A percentile compares a stretch with the other conserved stretches of the same genome.
These are phyloP conservation scores for Thinopyrum obtusiflorum DNA, from an alignment of 202 grass and related monocot species.

Conservation along the genomic window DNA sequence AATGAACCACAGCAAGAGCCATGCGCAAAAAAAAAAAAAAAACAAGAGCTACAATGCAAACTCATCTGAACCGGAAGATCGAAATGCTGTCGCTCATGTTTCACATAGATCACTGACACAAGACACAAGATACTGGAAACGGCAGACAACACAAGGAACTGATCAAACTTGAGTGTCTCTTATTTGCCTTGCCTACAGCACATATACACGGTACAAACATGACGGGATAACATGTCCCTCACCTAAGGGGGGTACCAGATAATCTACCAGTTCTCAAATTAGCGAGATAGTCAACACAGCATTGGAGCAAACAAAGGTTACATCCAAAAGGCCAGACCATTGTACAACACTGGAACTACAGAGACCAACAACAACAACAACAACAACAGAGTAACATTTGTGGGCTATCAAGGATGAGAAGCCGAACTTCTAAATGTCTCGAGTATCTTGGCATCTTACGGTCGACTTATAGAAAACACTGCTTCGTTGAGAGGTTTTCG, in stretches of 20 bases:
- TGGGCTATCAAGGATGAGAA: background rate
- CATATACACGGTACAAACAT: conserved; percentile 21
- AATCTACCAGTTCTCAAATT: background rate
- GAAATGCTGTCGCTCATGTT: background rate
- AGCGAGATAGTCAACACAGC: background rate
- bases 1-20: background rate
- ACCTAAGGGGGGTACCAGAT: background rate
- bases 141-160: background rate
- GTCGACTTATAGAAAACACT: background rate
- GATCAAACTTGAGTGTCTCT: background rate
- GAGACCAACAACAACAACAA: conserved; percentile 28
- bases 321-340: conserved; percentile 31
- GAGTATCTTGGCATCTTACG: background rate
- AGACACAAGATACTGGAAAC: background rate
- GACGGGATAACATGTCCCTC: background rate
- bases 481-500: background rate
- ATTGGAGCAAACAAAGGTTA: conserved; percentile 1
- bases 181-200: conserved; percentile 38
- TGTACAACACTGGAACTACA: conserved; percentile 20
- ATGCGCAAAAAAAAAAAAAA: no score
- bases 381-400: background rate
- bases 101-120: background rate
- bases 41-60: background rate
- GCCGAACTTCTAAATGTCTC: background rate
- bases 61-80: background rate